Percentiles rank a stretch among this genome's conserved stretches.
Evolutionary conservation across 768 basidiomycete species (phyloP).

Genomic region (Coprinellus aureogranulatus): DNA sequence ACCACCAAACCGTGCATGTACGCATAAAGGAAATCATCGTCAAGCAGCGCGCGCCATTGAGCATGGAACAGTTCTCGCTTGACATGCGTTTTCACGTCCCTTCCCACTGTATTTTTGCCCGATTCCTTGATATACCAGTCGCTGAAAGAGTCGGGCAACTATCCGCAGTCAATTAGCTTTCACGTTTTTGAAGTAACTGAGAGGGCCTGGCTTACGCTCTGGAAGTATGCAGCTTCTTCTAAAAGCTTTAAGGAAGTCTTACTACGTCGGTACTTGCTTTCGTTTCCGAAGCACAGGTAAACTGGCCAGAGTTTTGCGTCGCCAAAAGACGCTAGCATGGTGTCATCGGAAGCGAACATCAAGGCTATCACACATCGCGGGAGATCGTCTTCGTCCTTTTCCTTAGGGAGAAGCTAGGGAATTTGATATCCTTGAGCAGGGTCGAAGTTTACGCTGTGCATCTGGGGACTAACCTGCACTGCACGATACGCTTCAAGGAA

Average conservation of each 20-base stretch:
- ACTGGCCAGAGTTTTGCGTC: background rate
- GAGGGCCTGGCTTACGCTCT: background rate
- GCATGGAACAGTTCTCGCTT: conserved; percentile 25
- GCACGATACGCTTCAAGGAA: conserved; percentile 17
- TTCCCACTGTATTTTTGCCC: background rate
- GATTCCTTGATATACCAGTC: background rate
- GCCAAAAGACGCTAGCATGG: background rate
- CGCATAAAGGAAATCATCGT: conserved; percentile 30
- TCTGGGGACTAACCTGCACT: background rate
- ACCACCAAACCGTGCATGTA: conserved; percentile 33
- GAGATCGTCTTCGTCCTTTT: background rate
- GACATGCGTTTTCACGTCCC: background rate
- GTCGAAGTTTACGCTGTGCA: background rate
- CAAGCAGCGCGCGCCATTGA: conserved; percentile 27
- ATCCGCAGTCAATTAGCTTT: too few relatives aligned
- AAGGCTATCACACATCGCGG: background rate
- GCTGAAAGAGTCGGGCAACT: conserved; percentile 1
- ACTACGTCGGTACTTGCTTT: background rate
- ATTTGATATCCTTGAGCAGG: background rate
- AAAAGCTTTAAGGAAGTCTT: background rate
- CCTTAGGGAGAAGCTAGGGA: background rate
- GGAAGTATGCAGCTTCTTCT: background rate
- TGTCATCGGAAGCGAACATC: background rate
- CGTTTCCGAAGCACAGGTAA: background rate
- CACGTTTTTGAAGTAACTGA: too few relatives aligned